These are phyloP conservation scores for Linnemannia zychae DNA, from an alignment of 192 early-diverging fungal species.

Conservation along the genomic window DNA sequence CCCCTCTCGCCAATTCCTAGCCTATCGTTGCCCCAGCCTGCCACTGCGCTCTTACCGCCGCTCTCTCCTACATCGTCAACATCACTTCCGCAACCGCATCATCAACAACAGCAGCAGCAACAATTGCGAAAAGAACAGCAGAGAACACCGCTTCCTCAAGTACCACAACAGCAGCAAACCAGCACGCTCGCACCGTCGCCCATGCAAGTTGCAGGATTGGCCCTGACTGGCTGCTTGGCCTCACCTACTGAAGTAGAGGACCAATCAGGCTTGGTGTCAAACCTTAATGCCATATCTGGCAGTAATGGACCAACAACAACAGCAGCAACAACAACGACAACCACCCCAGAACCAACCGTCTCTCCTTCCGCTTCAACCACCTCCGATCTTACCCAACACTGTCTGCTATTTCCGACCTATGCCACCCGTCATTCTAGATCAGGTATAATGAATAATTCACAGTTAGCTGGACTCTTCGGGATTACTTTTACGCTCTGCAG, in stretches of 20 bases:
- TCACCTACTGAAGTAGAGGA: not conserved
- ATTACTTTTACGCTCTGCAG: not conserved
- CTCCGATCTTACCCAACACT: conserved; percentile 48
- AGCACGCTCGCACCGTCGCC: not conserved
- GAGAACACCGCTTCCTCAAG: not conserved
- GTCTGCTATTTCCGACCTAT: conserved; percentile 65
- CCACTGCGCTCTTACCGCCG: conserved; percentile 3
- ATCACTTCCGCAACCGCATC: not conserved
- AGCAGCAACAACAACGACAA: not conserved
- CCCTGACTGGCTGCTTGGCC: conserved; percentile 1
- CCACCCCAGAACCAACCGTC: not conserved
- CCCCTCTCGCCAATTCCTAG: not conserved
- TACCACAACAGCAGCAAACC: conserved; percentile 1
- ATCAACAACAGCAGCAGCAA: not conserved
- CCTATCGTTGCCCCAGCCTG: not conserved
- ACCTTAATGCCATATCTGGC: not conserved
- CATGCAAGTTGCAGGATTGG: not conserved
- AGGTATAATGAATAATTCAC: conserved; percentile 24
- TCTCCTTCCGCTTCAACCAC: not conserved
- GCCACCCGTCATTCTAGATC: conserved; percentile 53
- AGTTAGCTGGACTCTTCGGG: not conserved
- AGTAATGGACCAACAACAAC: conserved; percentile 9
- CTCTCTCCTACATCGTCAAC: not conserved
- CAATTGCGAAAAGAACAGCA: not conserved
- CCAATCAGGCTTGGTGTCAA: not conserved